Evolutionary conservation across 768 basidiomycete species (phyloP), one percentile per base, ranked within the genome.

Genomic region (Tylopilus plumbeoviolaceoides): DNA sequence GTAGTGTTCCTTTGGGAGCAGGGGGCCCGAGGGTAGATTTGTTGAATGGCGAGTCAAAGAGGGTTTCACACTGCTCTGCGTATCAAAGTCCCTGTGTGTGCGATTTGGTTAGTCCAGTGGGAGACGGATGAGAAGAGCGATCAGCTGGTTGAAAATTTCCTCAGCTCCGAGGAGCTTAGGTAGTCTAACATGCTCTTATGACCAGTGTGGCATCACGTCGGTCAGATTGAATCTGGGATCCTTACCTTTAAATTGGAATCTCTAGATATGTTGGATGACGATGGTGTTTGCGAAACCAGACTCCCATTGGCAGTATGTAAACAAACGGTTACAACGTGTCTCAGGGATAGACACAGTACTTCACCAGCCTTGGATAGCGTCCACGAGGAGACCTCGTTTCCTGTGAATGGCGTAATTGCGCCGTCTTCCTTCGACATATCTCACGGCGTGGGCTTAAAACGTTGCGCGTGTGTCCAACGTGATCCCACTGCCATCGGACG

Each of bases 141-240:
- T 50, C 47, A 41, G 55, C 17, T 21, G 14, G 47, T 47, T 40
- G 45, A 50, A 45, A 50, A 0, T 17, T 50, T 65, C 65, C 64
- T 59, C 66, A 63, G 41, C 59, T 60, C 63, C 63, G 53, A 48
- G 46, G 58, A 58, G 56, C 30, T 33, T 67, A 58, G 59, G 65
- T 59, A 67, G 67, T 67, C 62, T 67, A 68, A 61, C 64, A 68
- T 66, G 64, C 67, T 55, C 35, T 47, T 45, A 58, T 60, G 64
- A 66, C 66, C 33, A 15, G 33, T 59, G 51, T 30, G 63, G 63
- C 61, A 61, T 61, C 60, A 44, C 46, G 45, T 48, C 39, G 7
- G 28, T 20, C 6, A 23, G 11, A 51, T 35, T 28, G 44, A 30
- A 38, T 46, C 4, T 11, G 18, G 35, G 7, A 25, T 40, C 11